These are phyloP conservation scores for Trypanosoma platydactyli DNA, from an alignment of 208 protist genomes.

Conservation along the genomic window DNA sequence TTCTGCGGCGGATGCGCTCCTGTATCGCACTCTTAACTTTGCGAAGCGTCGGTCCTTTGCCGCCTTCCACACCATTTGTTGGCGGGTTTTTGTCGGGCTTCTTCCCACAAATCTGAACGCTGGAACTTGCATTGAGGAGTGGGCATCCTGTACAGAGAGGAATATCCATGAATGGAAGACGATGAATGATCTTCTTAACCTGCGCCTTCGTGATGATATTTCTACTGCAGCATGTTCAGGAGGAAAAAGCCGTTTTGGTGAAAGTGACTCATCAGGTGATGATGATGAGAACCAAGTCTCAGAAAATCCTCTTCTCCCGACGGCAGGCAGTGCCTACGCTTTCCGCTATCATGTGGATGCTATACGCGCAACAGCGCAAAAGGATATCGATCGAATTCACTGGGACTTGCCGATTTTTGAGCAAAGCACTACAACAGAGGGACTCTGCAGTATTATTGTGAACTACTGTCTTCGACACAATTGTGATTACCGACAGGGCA, in stretches of 20 bases:
- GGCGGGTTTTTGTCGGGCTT: constrained; percentile 30
- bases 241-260: constrained; percentile 15
- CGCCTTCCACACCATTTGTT: constrained; percentile 28
- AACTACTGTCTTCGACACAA: constrained; percentile 57
- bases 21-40: constrained; percentile 26
- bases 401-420: constrained; percentile 62
- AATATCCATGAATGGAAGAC: constrained; percentile 11
- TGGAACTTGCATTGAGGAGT: constrained; percentile 13
- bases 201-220: neutral
- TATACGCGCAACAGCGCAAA: constrained; percentile 41
- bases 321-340: constrained; percentile 55
- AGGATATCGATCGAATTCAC: constrained; percentile 70
- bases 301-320: constrained; percentile 66
- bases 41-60: constrained; percentile 5
- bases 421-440: constrained; percentile 29
- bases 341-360: constrained; percentile 48
- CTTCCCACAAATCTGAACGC: constrained; percentile 17
- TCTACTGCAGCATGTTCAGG: neutral
- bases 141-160: constrained; percentile 9
- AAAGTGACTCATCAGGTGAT: constrained; percentile 33
- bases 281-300: neutral
- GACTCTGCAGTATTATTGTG: constrained; percentile 52
- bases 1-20: constrained; percentile 17
- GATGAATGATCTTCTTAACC: constrained; percentile 9
- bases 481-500: constrained; percentile 84